Evolutionary conservation across 2,329 filamentous ascomycete genomes (phyloP), one percentile per base, ranked within the genome.

Genomic region (Penicillium italicum): DNA sequence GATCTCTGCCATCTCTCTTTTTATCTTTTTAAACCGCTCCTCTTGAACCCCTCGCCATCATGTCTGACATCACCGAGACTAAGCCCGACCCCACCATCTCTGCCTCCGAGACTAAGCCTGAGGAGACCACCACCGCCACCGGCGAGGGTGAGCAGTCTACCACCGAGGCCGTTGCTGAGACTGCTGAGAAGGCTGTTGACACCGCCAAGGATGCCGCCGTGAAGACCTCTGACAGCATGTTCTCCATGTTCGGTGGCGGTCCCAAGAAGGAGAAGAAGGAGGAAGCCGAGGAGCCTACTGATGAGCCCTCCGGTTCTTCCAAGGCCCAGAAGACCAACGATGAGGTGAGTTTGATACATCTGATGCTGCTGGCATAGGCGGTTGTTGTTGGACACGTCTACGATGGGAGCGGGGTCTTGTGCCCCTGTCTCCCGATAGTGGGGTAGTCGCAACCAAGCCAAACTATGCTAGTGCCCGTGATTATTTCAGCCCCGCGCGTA

Each of bases 181-280:
- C 71, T 49, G 73, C 70, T 42, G 65, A 73, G 34, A 66, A 73
- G 53, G 72, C 75, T 46, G 69, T 73, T 50, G 69, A 69, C 41
- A 70, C 72, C 47, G 71, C 71, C 49, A 68, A 74, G 46, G 67
- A 74, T 55, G 71, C 76, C 30, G 68, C 76, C 55, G 66, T 69
- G 43, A 74, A 75, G 59, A 76, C 79, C 33, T 70, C 70, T 55
- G 78, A 80, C 68, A 83, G 74, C 59, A 90, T 97, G 63, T 97
- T 97, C 82, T 93, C 90, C 76, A 97, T 99, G 94, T 99, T 99
- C 73, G 94, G 94, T 67, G 94, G 94, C 62, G 94, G 94, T 60
- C 90, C 90, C 58, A 96, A 96, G 85, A 97, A 96, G 82, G 90
- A 94, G 80, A 92, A 91, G 83, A 96, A 94, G 83, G 85, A 86